Base-by-base conservation (phyloP, 2,329 filamentous ascomycete species). In the Anisogramma anomala region DNA sequence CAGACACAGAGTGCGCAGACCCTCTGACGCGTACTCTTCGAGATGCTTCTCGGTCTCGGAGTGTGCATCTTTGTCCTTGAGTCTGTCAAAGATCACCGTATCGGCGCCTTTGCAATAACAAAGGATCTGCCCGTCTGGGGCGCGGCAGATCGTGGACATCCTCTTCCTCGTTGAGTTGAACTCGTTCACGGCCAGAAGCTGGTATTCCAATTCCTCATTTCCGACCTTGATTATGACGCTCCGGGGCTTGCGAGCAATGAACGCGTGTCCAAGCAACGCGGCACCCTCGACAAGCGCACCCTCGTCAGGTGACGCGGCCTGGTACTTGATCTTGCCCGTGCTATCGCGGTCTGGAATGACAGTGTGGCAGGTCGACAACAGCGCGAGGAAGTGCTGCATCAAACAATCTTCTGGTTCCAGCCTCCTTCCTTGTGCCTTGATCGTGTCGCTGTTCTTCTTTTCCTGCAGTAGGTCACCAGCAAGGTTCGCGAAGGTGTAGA, bases 1-100 rank as follows among this genome's bases (percentile, higher is more conserved):
- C 49, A 98, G 67, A 64, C 93, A 98, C 11, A 98, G 74, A 4
- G 91, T 98, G 53, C 91, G 82, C 38, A 98, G 70, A 60, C 91
- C 93, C 52, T 98, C 91, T 0, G 89, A 93, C 6, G 91, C 91
- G 58, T 98, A 98, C 56, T 98, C 93, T 62, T 98, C 93, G n/a
- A 98, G 71, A 59, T 98, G 93, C 22, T 5, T 9, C 22, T 23
- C 22, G 9, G 73, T 68, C 56, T 98, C 91, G 2, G 93, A 83
- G 49, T 85, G 83, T 1, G 84, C 82, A 54, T 94, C 94, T 50
- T 91, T 75, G 30, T 82, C 73, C 49, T 80, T 78, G 11, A 98
- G 69, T 15, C 93, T 82, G 60, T 98, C 93, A 39, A 98, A 66
- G 51, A 98, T 98, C 37, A 98, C 91, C 2, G 91, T 98, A 59